These are phyloP conservation scores for Talaromyces sp. DNA, from an alignment of 2,329 filamentous ascomycete genomes.

Conservation along the genomic window DNA sequence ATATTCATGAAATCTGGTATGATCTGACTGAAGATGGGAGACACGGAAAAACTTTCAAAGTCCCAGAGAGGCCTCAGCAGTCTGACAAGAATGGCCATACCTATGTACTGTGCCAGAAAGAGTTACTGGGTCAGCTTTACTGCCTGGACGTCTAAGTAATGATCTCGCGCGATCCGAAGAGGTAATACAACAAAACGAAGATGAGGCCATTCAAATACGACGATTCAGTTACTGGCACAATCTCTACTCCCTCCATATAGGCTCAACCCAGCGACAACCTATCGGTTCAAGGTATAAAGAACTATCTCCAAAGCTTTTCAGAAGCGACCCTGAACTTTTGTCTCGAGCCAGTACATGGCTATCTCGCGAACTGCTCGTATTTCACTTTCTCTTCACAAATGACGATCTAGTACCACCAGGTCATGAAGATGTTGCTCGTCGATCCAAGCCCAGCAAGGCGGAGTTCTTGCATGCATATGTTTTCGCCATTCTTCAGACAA, in stretches of 20 bases:
- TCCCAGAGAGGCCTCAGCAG: too few relatives aligned
- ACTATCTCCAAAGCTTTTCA: not conserved
- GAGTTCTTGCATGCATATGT: conserved; percentile 1
- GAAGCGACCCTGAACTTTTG: not conserved
- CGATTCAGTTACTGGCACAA: not conserved
- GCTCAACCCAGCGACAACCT: not conserved
- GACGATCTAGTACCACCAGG: too few relatives aligned
- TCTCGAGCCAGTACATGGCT: not conserved
- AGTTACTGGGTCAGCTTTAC: too few relatives aligned
- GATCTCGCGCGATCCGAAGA: not conserved
- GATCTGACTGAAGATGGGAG: too few relatives aligned
- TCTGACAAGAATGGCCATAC: too few relatives aligned
- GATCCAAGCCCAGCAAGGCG: not conserved
- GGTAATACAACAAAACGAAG: not conserved
- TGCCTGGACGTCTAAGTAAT: not conserved
- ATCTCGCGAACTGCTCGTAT: not conserved
- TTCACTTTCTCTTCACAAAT: not conserved
- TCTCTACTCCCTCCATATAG: conserved; percentile 1
- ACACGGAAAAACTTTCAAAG: too few relatives aligned
- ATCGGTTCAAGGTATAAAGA: not conserved
- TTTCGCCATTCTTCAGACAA: conserved; percentile 1
- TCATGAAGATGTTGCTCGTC: not conserved
- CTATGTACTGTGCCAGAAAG: too few relatives aligned
- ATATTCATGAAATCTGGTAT: too few relatives aligned
- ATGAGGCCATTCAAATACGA: not conserved